phyloP scores from a whole-genome alignment of 2,329 filamentous ascomycete species.

The Fusarium ambrosium region DNA sequence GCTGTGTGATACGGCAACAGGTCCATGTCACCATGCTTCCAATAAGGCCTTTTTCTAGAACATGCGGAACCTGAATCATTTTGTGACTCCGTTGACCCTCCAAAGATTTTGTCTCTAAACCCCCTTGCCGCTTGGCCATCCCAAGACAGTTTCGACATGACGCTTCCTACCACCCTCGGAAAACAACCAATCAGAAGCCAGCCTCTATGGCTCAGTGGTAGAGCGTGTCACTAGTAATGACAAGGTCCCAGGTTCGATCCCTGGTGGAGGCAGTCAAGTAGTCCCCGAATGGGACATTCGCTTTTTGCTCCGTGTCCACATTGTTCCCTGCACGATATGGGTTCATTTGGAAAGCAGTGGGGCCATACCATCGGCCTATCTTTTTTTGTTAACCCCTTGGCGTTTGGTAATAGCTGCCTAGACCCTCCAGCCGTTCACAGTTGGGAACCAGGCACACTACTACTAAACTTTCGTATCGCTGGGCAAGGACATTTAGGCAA shows the following conservation, averaged over 20 bases:
- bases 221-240: constrained; percentile 3
- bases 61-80: neutral
- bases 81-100: neutral
- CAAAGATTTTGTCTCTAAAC: neutral
- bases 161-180: neutral
- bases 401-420: no score
- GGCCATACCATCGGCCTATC: no score
- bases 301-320: neutral
- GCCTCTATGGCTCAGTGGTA: constrained; percentile 1
- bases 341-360: no score
- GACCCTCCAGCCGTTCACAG: no score
- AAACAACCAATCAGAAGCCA: neutral
- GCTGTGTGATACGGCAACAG: neutral
- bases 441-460: no score
- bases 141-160: neutral
- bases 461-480: no score
- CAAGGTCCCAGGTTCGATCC: constrained; percentile 1
- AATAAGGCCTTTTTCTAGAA: no score
- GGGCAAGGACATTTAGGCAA: no score
- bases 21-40: no score
- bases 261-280: neutral
- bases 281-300: neutral
- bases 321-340: neutral
- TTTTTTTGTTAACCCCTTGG: no score
- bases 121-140: neutral